A percentile compares a stretch with the other conserved stretches of the same genome.
These are phyloP conservation scores for Amphicarpaea edgeworthii DNA, from an alignment of 306 rosid species.

Conservation along the genomic window DNA sequence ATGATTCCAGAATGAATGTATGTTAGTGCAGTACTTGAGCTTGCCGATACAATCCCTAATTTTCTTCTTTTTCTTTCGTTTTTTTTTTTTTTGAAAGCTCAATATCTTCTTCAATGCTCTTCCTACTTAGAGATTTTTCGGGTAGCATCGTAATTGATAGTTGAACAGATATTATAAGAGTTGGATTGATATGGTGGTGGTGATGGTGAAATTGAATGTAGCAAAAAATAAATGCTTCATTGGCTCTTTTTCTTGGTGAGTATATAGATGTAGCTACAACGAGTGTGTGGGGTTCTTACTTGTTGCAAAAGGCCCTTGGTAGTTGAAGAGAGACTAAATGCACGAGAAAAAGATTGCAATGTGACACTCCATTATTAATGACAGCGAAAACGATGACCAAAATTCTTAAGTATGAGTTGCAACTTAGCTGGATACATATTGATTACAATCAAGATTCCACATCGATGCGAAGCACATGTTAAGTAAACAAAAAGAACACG, in stretches of 20 bases:
- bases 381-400: slow-evolving; percentile 26
- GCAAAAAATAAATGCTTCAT: neutral
- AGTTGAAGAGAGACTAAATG: slow-evolving; percentile 40
- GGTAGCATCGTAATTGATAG: neutral
- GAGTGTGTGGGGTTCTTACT: slow-evolving; percentile 28
- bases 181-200: slow-evolving; percentile 8
- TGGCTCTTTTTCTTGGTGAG: neutral
- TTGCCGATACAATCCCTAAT: neutral
- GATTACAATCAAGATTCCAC: slow-evolving; percentile 42
- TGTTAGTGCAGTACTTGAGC: neutral
- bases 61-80: neutral
- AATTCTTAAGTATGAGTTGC: slow-evolving; percentile 40
- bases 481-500: neutral
- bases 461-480: slow-evolving; percentile 38
- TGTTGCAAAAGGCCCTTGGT: slow-evolving; percentile 13
- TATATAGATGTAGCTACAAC: neutral
- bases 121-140: neutral
- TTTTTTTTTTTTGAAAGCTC: no score
- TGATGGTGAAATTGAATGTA: neutral
- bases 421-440: slow-evolving; percentile 46
- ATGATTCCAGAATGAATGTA: neutral
- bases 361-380: slow-evolving; percentile 40
- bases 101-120: no score
- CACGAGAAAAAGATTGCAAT: slow-evolving; percentile 12
- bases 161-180: neutral